Base-by-base conservation (phyloP, 2,329 filamentous ascomycete species). In the Scorias spongiosa region DNA sequence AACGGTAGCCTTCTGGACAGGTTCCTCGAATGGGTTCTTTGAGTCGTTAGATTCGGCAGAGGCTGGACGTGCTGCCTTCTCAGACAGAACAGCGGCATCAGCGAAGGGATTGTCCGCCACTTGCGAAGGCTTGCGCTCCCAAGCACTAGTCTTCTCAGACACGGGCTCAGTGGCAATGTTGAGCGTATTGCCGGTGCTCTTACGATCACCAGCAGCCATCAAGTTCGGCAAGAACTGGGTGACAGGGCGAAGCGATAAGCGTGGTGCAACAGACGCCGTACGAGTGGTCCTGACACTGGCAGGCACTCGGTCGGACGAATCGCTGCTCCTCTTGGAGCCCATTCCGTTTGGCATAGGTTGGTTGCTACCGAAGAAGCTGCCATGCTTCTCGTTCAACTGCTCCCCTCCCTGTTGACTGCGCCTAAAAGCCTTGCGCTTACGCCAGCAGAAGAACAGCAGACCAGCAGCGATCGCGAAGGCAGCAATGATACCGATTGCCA, bases 171-270 rank as follows among this genome's bases (percentile, higher is more conserved):
- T 46, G 39, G 56, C 59, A 29, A 47, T 50, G 9, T 51, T 52
- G 39, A 58, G 54, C 39, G 49, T 55, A 39, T 63, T 58, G 41
- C 60, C 61, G 46, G 55, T 57, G 46, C 55, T 63, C 60, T 63
- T 66, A 48, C 60, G 57, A 47, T 65, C 60, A 20, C 59, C 67
- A 28, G 20, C 20, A 28, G 38, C 18, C 40, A 45, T 47, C 49
- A 84, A 72, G 56, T 76, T 78, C 5, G 85, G 83, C 34, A 84
- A 71, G 64, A 94, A 88, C 55, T 91, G 79, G 36, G 85, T 89
- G 41, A 91, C 75, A 2, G 87, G 87, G 41, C 86, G 81, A 43
- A 94, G 71, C 57, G 85, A 93, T 48, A 95, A 72, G 49, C 81
- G 81, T n/a, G 87, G 86, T 39, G 87, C 80, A 29, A 67, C 73